phyloP scores from a whole-genome alignment of 2,329 filamentous ascomycete species.

The Pseudopyrenochaeta lycopersici region DNA sequence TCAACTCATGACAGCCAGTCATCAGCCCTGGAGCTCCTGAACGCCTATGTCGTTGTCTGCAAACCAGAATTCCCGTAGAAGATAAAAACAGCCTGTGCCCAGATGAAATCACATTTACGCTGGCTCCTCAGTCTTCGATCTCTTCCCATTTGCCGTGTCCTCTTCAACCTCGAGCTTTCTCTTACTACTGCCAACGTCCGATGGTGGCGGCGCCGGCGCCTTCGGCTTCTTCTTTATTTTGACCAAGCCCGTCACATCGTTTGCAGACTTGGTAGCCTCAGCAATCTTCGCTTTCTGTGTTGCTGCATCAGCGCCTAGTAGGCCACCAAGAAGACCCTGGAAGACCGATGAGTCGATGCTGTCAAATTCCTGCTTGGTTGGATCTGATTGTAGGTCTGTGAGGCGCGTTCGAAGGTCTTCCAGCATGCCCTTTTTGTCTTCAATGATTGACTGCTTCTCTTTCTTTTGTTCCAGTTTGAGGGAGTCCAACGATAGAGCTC shows the following conservation, averaged over 20 bases:
- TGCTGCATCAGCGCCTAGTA: slow-evolving; percentile 68
- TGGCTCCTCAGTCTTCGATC: slow-evolving; percentile 45
- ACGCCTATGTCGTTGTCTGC: neutral
- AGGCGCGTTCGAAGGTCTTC: slow-evolving; percentile 74
- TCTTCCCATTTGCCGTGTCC: slow-evolving; percentile 34
- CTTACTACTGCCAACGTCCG: slow-evolving; percentile 33
- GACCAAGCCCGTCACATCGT: slow-evolving; percentile 77
- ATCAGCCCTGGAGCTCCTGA: too few species aligned
- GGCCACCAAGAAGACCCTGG: slow-evolving; percentile 70
- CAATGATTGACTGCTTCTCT: slow-evolving; percentile 68
- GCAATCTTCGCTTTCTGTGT: slow-evolving; percentile 71
- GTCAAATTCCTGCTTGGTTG: slow-evolving; percentile 50
- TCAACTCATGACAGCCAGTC: too few species aligned
- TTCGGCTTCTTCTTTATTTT: slow-evolving; percentile 71
- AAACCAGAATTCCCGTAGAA: neutral
- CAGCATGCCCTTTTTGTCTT: slow-evolving; percentile 80
- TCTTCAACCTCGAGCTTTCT: slow-evolving; percentile 43
- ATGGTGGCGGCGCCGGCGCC: slow-evolving; percentile 19
- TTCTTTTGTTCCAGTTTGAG: slow-evolving; percentile 68
- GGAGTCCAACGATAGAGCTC: slow-evolving; percentile 61
- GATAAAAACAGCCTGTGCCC: neutral
- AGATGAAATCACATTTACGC: neutral
- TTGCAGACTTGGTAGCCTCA: slow-evolving; percentile 77
- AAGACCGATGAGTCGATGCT: slow-evolving; percentile 58
- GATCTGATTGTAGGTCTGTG: slow-evolving; percentile 72